Evolutionary conservation across 192 early-diverging fungal genomes (phyloP), one percentile per base, ranked within the genome.

Genomic region (Piromyces sp.): DNA sequence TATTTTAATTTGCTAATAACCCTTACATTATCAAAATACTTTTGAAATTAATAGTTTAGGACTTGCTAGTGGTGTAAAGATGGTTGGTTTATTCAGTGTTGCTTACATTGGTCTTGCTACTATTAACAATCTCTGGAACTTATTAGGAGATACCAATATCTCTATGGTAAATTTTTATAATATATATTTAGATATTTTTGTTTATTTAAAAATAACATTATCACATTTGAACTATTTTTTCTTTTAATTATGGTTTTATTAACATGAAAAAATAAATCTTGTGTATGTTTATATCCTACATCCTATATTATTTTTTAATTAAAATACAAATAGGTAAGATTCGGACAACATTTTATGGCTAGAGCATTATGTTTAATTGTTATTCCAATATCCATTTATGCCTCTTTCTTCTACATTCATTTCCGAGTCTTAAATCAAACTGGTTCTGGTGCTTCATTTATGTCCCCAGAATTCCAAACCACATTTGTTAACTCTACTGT

Each of bases 401-500:
- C 81, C 78, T 84, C 83, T 79, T 79, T 87, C 38, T 91, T 89
- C 81, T 82, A 84, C 80, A 80, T 89, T 26, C 88, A 91, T 81
- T 89, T 91, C 81, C 58, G 81, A 79, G 84, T 88, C 1, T 84
- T 91, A 22, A 81, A 82, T 11, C 85, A 88, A 30, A 80, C 79
- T 22, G 87, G 87, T 19, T 40, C 83, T 30, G 89, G 87, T 15
- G 81, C 83, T 26, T 84, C 85, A 29, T 90, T 89, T 81, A 89
- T 91, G 88, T 80, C 82, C 14, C 90, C 90, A 26, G 90, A 91
- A 80, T 89, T 91, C 83, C 88, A 89, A 83, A 58, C 84, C 4
- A 89, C 88, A 0, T 81, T 91, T 40, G 40, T 82, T 7, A 89
- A 89, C 22, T 85, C 81, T 80, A 84, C 85, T 33, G 82, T 88